Evolutionary conservation across 1,139 yeast species (phyloP).

Genomic region (Suhomyces kunorum): DNA sequence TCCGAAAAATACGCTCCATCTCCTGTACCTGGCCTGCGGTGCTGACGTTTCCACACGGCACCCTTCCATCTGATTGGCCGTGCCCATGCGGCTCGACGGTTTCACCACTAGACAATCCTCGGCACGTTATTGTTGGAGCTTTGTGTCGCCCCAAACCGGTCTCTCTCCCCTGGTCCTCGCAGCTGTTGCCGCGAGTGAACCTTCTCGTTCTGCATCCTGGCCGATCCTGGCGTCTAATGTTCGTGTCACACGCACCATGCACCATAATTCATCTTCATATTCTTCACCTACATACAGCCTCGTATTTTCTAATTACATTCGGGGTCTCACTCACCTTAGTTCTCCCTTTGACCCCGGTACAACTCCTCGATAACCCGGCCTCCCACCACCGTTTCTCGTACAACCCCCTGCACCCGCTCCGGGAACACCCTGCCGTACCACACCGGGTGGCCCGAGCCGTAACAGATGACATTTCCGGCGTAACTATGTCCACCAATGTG

Average conservation of each 20-base stretch:
- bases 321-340: too few relatives aligned
- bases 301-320: constrained; percentile 1
- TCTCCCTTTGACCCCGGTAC: constrained; percentile 44
- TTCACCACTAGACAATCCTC: background rate
- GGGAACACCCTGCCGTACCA: constrained; percentile 79
- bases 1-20: background rate
- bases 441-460: constrained; percentile 41
- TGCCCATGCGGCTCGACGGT: too few relatives aligned
- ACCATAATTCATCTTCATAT: background rate
- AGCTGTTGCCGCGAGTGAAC: constrained; percentile 1
- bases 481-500: constrained; percentile 80
- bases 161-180: background rate
- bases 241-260: constrained; percentile 1
- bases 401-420: constrained; percentile 64
- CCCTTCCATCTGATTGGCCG: too few relatives aligned
- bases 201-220: background rate
- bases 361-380: constrained; percentile 54
- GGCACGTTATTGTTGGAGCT: too few relatives aligned
- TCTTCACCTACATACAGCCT: background rate
- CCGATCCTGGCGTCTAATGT: constrained; percentile 1
- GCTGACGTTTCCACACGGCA: constrained; percentile 5
- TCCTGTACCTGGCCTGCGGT: constrained; percentile 13
- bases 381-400: constrained; percentile 50
- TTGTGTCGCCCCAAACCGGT: background rate
- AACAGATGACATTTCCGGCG: constrained; percentile 71